Base-by-base conservation (phyloP, 352 stramenopile species). In the Globisporangium spinosum region DNA sequence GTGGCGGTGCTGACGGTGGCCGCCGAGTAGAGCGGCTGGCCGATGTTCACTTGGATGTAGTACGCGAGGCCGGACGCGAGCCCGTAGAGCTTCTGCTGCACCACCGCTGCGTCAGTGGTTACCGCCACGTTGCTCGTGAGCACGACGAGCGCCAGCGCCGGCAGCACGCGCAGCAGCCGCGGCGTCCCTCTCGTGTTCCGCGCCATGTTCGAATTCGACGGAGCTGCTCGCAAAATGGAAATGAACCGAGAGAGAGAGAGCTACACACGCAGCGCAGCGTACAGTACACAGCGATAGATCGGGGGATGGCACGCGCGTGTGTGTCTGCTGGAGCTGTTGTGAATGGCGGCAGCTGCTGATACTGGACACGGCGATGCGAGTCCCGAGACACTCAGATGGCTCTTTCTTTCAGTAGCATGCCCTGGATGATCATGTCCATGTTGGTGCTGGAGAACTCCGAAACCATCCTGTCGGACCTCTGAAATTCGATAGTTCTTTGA, bases 61-160 rank as follows among this genome's bases (percentile, higher is more conserved):
- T 89, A 89, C 0, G 80, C 80, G 40, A 93, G 73, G 1, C 87
- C 87, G 0, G 85, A 89, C 20, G 83, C 75, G 20, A 95, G 72
- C 0, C 87, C 85, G 64, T 79, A 91, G 70, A 95, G 76, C 68
- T 88, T 83, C 60, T 93, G 85, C 73, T 90, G 82, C 47, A 90
- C 65, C 58, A 91, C 65, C 35, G 57, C 64, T 5, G 27, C 27
- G 32, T 55, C 59, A 27, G 65, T 61, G 35, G 35, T 55, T 22
- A 29, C 22, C 35, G 32, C 40, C 10, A 9, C 57, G 23, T 38
- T 25, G 32, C 34, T 47, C 12, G 13, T 23, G 22, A 67, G 34
- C 49, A 58, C 23, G 3, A 32, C 51, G 25, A 71, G 67, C 59
- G 29, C 13, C 10, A 64, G 43, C 43, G 43, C 43, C 17, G 43